A percentile compares a stretch with the other conserved stretches of the same genome.
These are phyloP conservation scores for Lenwebbia sp. DNA, from an alignment of 345 rosid species.

Conservation along the genomic window DNA sequence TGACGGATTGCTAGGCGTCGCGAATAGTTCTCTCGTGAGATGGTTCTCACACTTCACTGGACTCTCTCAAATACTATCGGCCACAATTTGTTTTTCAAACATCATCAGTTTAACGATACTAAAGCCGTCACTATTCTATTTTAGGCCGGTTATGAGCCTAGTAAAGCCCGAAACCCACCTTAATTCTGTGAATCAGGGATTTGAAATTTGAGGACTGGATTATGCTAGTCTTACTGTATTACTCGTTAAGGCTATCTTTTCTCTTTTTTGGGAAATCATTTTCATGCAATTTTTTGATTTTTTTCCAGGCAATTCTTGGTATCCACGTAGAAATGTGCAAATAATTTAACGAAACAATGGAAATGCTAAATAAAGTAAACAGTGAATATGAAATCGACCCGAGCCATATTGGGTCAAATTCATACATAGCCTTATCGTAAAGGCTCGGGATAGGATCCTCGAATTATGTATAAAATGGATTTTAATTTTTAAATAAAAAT, in stretches of 20 bases:
- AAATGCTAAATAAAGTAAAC: neutral
- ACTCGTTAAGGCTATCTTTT: neutral
- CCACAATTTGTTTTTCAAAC: neutral
- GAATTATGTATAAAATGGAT: too few species aligned
- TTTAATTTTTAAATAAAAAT: too few species aligned
- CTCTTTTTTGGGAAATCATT: neutral
- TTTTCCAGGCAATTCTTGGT: neutral
- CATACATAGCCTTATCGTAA: too few species aligned
- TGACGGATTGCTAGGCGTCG: neutral
- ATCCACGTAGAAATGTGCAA: neutral
- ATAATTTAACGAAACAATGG: neutral
- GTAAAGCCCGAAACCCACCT: neutral
- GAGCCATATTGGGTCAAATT: too few species aligned
- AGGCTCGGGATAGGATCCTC: too few species aligned
- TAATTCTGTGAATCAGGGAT: neutral
- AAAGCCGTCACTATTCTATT: neutral
- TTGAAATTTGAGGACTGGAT: neutral
- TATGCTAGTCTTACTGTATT: neutral
- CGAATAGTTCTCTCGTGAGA: neutral
- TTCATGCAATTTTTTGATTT: neutral
- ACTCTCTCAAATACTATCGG: neutral
- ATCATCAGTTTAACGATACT: neutral
- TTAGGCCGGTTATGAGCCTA: neutral
- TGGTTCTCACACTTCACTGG: neutral
- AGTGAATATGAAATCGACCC: too few species aligned